Evolutionary conservation across 345 rosid species (phyloP).

Genomic region (Sisymbrium irio): DNA sequence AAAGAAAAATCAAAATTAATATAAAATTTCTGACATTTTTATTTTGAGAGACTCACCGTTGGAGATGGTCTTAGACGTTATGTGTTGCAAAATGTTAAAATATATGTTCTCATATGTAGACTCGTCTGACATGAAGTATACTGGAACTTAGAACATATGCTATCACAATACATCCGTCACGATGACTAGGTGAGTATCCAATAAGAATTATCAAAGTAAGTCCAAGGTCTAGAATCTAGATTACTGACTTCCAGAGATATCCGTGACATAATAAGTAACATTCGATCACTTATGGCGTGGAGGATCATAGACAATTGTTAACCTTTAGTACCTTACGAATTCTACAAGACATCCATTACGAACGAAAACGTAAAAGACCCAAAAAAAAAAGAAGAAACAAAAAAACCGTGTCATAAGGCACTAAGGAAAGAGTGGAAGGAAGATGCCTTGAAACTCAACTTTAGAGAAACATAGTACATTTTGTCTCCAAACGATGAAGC

Average conservation of each 20-base stretch:
- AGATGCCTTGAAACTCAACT: conserved; percentile 19
- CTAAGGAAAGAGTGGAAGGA: conserved; percentile 20
- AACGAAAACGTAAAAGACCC: background rate
- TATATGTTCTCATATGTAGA: background rate
- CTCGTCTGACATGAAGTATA: background rate
- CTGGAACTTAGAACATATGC: background rate
- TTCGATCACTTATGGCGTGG: background rate
- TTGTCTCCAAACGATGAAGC: conserved; percentile 31
- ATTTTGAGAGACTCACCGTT: no score
- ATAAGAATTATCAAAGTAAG: background rate
- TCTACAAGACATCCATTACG: background rate
- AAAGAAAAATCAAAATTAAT: no score
- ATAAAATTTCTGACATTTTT: no score
- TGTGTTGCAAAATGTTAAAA: background rate
- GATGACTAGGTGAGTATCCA: background rate
- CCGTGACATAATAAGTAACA: background rate
- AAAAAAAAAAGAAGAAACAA: background rate
- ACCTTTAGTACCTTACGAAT: conserved; percentile 10
- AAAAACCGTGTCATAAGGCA: conserved; percentile 24
- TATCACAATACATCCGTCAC: background rate
- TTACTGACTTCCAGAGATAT: background rate
- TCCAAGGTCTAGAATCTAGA: background rate
- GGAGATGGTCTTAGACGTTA: no score
- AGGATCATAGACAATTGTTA: conserved; percentile 5
- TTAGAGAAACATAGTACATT: conserved; percentile 32